Evolutionary conservation across 1,284 basidiomycete species (phyloP), one percentile per base, ranked within the genome.

Genomic region (Austroboletus olivaceoglutinosus): DNA sequence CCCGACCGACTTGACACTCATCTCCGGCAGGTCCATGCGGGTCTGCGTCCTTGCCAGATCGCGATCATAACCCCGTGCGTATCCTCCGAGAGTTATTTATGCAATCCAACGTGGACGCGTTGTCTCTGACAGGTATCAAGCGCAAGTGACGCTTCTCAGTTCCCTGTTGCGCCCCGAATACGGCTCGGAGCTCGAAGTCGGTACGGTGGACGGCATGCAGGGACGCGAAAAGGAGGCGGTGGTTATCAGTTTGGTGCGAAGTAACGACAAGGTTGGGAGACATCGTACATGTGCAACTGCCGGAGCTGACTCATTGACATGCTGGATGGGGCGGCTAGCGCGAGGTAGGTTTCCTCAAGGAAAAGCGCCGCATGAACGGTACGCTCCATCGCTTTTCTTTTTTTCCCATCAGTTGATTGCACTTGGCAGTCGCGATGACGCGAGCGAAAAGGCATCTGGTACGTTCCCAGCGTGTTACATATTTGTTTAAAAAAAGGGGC

Each of bases 201-300:
- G 93, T 2, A 92, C 87, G 1, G 91, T 96, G 2, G 93, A 97
- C 62, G 93, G 92, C 0, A 89, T 96, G 83, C 94, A 97, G 72
- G 93, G 94, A 0, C 82, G 94, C 46, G 92, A 96, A 70, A 90
- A 91, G 58, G 89, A 97, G 49, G 92, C 91, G 0, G 83, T 97
- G 39, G 82, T 97, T 22, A 87, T 98, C 49, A 91, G 83, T 56
- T 79, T 98, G 6, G 93, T 96, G 1, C 76, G 94, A 39, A 93
- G 91, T 59, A 98, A 97, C 61, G 82, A 88, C 48, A 83, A 78
- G 67, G 88, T 86, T 31, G 27, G 2, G n/a, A n/a, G n/a, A n/a
- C n/a, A n/a, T 13, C 16, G 21, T 29, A 6, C 15, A 27, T 27
- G 58, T 36, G 2, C 4, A n/a, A 36, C n/a, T 13, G 8, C n/a